Base-by-base conservation (phyloP, 208 protist genomes). In the Leptomonas pyrrhocoris region DNA sequence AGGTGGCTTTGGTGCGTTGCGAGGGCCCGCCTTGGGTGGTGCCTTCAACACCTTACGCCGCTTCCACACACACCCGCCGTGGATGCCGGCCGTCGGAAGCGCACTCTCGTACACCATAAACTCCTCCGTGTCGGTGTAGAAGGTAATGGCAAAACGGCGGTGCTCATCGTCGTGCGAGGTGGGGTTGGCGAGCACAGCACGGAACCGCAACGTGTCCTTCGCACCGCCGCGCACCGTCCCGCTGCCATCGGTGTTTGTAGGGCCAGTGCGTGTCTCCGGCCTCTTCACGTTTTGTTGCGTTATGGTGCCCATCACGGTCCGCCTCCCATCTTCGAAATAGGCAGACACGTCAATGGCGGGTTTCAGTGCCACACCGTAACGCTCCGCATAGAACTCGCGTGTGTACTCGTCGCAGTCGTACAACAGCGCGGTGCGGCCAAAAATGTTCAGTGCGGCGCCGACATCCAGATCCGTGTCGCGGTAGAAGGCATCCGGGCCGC, bases 331-430 rank as follows among this genome's bases (percentile, higher is more conserved):
- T 28, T 65, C 27, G 12, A 87, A 74, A 51, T 70, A 74, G 48
- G 76, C 60, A 34, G 88, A 84, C n/a, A 84, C 69, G 72, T 94
- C 83, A 18, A 88, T 54, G 4, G 88, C 77, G 21, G 74, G 83
- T 3, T 48, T 64, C 25, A 95, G 68, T 30, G 71, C 58, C 21
- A 84, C 60, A 36, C 92, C 81, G 63, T 92, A 81, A 55, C 81
- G 81, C 31, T 90, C 68, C 42, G 53, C 7, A 72, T 94, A 98
- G 68, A 93, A 98, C 25, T 94, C 74, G 19, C 88, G 80, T 21
- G 98, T 99, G 75, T 90, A 98, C 42, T 83, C 82, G 81, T 99
- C 98, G 79, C 93, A 98, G 74, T 97, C 96, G 77, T 97, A 98
- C 42, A 98, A 62, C 38, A 97, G 80, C 1, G 97, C 86, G 11